Base-by-base conservation (phyloP, 352 stramenopile species). In the Globisporangium nunn region DNA sequence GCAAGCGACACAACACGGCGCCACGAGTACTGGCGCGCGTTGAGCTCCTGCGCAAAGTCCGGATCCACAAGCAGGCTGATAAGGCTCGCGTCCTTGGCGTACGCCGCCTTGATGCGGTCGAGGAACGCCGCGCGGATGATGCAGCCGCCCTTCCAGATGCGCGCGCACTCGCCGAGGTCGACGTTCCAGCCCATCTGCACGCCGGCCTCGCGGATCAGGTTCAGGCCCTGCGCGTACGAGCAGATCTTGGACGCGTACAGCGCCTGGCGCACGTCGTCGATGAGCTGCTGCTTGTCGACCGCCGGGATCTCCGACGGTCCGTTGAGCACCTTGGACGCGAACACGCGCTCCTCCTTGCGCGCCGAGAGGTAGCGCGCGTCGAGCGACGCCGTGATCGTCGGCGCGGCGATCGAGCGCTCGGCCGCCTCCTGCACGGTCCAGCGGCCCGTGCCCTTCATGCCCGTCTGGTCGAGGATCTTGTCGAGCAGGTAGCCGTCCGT, bases 101-200 rank as follows among this genome's bases (percentile, higher is more conserved):
- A 97, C 23, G 97, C 97, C 51, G 78, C 70, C 70, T 97, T 97
- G 77, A 99, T 99, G 71, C 97, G 91, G 78, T 98, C 93, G 30
- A 99, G 78, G 63, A 99, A 96, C 41, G 80, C 84, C 28, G 97
- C 97, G 57, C 97, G 95, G 67, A 99, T 99, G 73, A 99, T 99
- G 84, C 97, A 99, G 48, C 97, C 97, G 59, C 97, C 97, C 72
- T 98, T 98, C 97, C 97, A 99, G 87, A 99, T 99, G 59, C 93
- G 87, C 18, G 95, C 95, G 74, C 96, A 99, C 68, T 99, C 93
- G 55, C 84, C 84, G 11, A 99, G 70, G 78, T 99, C 79, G 11
- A 99, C 86, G 68, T 97, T 88, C 97, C 97, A 99, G 64, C 93
- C 90, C 71, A 97, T 92, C 68, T 98, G 81, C 18, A 98, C 82